Evolutionary conservation across 1,139 yeast species (phyloP).

Genomic region (Taphrina confusa): DNA sequence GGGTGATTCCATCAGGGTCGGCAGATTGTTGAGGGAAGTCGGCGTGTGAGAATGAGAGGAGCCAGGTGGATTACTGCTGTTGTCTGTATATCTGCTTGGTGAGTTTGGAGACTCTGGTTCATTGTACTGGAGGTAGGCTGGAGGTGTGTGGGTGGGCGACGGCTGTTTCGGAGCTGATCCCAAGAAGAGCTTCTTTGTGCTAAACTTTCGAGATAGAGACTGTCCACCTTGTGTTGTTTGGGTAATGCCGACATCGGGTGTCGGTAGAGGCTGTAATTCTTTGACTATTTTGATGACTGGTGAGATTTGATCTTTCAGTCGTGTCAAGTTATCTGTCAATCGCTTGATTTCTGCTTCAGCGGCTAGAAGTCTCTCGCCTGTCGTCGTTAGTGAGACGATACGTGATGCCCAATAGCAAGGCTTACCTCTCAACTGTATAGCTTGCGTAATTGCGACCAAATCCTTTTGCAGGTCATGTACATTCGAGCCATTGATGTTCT

Average conservation of each 20-base stretch:
- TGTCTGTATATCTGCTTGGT: slow-evolving; percentile 9
- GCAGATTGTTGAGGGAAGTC: slow-evolving; percentile 11
- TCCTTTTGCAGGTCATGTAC: slow-evolving; percentile 35
- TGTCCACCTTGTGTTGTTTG: slow-evolving; percentile 12
- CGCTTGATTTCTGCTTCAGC: slow-evolving; percentile 47
- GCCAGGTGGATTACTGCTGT: neutral
- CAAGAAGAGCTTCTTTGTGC: slow-evolving; percentile 34
- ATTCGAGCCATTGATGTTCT: slow-evolving; percentile 6
- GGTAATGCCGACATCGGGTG: slow-evolving; percentile 44
- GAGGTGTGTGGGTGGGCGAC: slow-evolving; percentile 29
- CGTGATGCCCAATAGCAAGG: neutral
- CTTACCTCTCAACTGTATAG: slow-evolving; percentile 40
- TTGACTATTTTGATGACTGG: slow-evolving; percentile 49
- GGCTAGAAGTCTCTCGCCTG: slow-evolving; percentile 47
- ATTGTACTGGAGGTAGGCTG: slow-evolving; percentile 13
- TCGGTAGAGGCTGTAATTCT: slow-evolving; percentile 51
- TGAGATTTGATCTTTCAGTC: slow-evolving; percentile 49
- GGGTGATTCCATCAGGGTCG: slow-evolving; percentile 1
- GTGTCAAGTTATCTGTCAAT: slow-evolving; percentile 45
- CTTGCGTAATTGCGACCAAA: slow-evolving; percentile 37
- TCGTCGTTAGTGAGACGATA: no score
- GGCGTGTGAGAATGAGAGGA: slow-evolving; percentile 14
- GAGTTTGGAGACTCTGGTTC: slow-evolving; percentile 31
- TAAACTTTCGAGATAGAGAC: slow-evolving; percentile 17
- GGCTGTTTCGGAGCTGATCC: slow-evolving; percentile 28